Percentiles rank a stretch among this genome's conserved stretches.
Evolutionary conservation across 2,329 filamentous ascomycete genomes (phyloP).

Genomic region (Fusarium sp.): DNA sequence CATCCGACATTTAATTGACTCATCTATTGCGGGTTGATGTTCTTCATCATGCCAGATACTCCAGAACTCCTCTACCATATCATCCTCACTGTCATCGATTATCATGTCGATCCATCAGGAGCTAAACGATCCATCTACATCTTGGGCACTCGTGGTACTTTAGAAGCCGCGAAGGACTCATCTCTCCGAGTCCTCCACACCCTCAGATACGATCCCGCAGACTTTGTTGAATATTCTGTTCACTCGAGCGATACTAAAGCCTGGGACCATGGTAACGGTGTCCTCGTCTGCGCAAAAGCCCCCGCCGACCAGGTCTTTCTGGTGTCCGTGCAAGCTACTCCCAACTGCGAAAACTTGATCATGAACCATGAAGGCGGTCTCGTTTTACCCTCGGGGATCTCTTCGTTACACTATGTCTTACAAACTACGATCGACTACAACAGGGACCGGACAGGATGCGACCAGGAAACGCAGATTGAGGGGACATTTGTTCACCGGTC

Average conservation of each 20-base stretch:
- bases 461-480: background rate
- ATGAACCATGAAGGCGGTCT: background rate
- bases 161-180: background rate
- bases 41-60: background rate
- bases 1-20: too few relatives aligned
- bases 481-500: background rate
- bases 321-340: background rate
- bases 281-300: background rate
- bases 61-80: background rate
- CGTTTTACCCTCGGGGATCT: background rate
- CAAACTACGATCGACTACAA: background rate
- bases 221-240: background rate
- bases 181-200: background rate
- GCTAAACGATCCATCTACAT: background rate
- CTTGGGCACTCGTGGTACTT: background rate
- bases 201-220: background rate
- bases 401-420: background rate
- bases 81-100: background rate
- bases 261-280: background rate
- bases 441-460: background rate
- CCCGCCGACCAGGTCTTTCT: background rate
- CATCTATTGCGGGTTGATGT: background rate
- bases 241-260: background rate
- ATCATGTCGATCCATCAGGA: background rate
- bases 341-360: background rate